Conservation (phyloP, 2,329 filamentous ascomycete genomes). For the Fusarium subglutinans region DNA sequence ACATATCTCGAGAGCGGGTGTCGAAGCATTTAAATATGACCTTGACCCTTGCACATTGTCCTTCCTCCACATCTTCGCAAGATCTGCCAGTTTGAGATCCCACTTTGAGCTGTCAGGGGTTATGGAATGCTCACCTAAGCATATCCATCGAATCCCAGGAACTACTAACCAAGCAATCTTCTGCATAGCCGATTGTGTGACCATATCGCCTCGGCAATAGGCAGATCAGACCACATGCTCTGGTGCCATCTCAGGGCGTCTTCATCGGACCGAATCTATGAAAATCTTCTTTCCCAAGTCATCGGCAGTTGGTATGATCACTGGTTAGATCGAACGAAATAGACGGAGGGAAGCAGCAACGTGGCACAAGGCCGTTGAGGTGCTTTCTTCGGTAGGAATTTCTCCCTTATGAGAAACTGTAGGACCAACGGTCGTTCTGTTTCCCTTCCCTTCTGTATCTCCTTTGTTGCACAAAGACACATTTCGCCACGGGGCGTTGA, state of each 20-base stretch:
- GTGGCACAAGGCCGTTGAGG: constrained; percentile 1
- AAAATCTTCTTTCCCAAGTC: background rate
- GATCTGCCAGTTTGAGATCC: background rate
- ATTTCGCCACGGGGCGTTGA: no score
- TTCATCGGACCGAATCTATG: constrained; percentile 2
- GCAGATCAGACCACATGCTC: background rate
- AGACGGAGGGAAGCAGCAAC: background rate
- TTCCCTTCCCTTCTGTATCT: background rate
- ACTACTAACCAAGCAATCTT: constrained; percentile 11
- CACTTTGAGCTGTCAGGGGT: background rate
- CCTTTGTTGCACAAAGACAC: background rate
- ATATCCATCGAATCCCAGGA: background rate
- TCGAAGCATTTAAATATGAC: constrained; percentile 34
- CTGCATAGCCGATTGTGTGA: constrained; percentile 12
- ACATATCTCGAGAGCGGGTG: background rate
- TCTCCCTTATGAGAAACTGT: background rate
- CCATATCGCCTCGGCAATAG: background rate
- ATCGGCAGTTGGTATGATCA: background rate
- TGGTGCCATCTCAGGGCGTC: background rate
- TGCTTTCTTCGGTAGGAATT: background rate
- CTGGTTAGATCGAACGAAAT: background rate
- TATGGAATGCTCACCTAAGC: background rate
- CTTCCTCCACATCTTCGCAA: constrained; percentile 19
- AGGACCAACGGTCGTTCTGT: background rate
- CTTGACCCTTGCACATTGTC: constrained; percentile 29